phyloP scores from a whole-genome alignment of 1,139 yeast species.

The Zygoascus meyerae region DNA sequence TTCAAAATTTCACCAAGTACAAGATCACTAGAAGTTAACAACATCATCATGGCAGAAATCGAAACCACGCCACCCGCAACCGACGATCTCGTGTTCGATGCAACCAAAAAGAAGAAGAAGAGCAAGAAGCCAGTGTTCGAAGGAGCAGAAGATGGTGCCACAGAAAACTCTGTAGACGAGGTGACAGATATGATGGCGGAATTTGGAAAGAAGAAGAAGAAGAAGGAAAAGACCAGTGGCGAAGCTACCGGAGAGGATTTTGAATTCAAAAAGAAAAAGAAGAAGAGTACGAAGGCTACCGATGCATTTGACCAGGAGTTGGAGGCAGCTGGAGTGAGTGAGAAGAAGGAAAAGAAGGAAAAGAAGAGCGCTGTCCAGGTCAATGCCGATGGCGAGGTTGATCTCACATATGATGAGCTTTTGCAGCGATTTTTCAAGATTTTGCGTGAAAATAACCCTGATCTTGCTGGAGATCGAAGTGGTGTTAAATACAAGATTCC shows the following conservation, averaged over 20 bases:
- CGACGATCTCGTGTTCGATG: constrained; percentile 25
- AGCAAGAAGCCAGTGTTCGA: constrained; percentile 36
- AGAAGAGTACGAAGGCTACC: constrained; percentile 53
- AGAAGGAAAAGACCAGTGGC: constrained; percentile 45
- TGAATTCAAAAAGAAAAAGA: constrained; percentile 77
- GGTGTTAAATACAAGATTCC: constrained; percentile 95
- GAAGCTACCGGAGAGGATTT: constrained; percentile 57
- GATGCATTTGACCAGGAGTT: constrained; percentile 86
- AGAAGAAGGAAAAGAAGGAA: constrained; percentile 35
- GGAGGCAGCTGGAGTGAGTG: constrained; percentile 82
- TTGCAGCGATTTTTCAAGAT: constrained; percentile 79
- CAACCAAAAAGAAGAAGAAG: constrained; percentile 80
- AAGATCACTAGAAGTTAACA: not conserved
- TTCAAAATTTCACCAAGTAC: not conserved
- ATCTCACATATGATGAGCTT: constrained; percentile 70
- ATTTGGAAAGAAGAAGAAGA: constrained; percentile 44
- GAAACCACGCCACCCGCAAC: constrained; percentile 4
- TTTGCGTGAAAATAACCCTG: constrained; percentile 91
- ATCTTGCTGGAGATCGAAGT: constrained; percentile 92
- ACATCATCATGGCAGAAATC: constrained; percentile 4
- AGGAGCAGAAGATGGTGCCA: constrained; percentile 30
- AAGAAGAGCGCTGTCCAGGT: constrained; percentile 28
- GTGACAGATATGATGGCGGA: constrained; percentile 42
- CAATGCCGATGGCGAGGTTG: constrained; percentile 41
- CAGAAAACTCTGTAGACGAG: constrained; percentile 32